Conservation (phyloP, 2,329 filamentous ascomycete genomes). For the Pezicula radicicola region DNA sequence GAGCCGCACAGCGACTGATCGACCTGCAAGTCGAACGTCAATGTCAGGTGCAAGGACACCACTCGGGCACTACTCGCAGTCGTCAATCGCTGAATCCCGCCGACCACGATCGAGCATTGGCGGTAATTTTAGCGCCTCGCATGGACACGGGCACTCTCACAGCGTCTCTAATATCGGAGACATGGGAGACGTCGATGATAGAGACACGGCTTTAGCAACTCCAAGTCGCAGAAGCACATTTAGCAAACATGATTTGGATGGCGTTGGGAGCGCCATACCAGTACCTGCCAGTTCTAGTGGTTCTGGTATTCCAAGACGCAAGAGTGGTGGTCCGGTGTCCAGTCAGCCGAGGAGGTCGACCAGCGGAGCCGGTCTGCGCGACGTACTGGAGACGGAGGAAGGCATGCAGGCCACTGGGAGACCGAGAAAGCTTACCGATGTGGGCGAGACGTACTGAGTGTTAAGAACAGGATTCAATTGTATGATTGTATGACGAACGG, state of each 20-base stretch:
- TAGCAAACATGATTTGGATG: conserved; percentile 35
- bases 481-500: neutral
- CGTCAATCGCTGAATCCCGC: conserved; percentile 23
- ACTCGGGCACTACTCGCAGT: conserved; percentile 29
- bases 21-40: conserved; percentile 27
- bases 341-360: conserved; percentile 20
- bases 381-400: conserved; percentile 16
- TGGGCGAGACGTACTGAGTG: conserved; percentile 54
- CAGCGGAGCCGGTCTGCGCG: conserved; percentile 20
- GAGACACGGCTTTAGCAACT: conserved; percentile 33
- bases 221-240: conserved; percentile 42
- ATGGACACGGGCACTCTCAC: conserved; percentile 30
- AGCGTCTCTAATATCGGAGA: conserved; percentile 28
- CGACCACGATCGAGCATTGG: conserved; percentile 29
- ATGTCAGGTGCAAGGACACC: conserved; percentile 29
- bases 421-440: conserved; percentile 46
- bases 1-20: conserved; percentile 23
- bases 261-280: conserved; percentile 42
- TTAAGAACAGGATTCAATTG: neutral
- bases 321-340: conserved; percentile 39
- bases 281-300: conserved; percentile 33
- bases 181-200: conserved; percentile 24
- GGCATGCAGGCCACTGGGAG: conserved; percentile 23
- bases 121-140: conserved; percentile 22
- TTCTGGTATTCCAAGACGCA: conserved; percentile 43